A percentile compares a stretch with the other conserved stretches of the same genome.
phyloP scores from a whole-genome alignment of 78 protist genomes.

The Emiliania huxleyi region DNA sequence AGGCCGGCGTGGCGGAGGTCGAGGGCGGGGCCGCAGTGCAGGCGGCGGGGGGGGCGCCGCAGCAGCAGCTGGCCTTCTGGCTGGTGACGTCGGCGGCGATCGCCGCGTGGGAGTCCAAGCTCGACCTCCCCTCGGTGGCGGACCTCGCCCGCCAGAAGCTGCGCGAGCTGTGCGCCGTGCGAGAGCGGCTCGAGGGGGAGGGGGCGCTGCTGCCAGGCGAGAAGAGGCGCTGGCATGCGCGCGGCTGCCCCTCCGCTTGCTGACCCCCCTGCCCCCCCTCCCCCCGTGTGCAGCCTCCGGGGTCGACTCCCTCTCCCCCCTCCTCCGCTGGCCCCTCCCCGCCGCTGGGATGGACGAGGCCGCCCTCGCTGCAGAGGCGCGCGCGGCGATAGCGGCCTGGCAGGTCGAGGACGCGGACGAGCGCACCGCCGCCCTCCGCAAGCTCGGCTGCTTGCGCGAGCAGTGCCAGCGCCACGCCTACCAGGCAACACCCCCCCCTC shows the following conservation, averaged over 20 bases:
- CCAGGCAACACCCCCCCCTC: neutral
- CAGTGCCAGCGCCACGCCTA: neutral
- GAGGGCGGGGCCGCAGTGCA: neutral
- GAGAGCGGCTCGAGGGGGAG: neutral
- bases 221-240: too few relatives aligned
- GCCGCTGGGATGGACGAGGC: neutral
- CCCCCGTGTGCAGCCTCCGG: too few relatives aligned
- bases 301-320: neutral
- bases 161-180: neutral
- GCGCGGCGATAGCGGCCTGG: too few relatives aligned
- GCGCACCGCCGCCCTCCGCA: neutral
- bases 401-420: neutral
- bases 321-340: neutral
- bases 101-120: slow-evolving; percentile 8
- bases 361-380: too few relatives aligned
- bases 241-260: too few relatives aligned
- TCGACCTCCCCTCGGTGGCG: neutral
- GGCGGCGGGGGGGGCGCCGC: neutral
- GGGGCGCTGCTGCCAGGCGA: too few relatives aligned
- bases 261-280: too few relatives aligned
- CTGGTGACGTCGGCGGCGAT: neutral
- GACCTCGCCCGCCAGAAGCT: neutral
- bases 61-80: neutral
- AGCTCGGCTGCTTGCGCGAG: neutral
- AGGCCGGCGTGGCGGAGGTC: neutral